Base-by-base conservation (phyloP, 495 filamentous ascomycete species). In the Xeromyces bisporus region DNA sequence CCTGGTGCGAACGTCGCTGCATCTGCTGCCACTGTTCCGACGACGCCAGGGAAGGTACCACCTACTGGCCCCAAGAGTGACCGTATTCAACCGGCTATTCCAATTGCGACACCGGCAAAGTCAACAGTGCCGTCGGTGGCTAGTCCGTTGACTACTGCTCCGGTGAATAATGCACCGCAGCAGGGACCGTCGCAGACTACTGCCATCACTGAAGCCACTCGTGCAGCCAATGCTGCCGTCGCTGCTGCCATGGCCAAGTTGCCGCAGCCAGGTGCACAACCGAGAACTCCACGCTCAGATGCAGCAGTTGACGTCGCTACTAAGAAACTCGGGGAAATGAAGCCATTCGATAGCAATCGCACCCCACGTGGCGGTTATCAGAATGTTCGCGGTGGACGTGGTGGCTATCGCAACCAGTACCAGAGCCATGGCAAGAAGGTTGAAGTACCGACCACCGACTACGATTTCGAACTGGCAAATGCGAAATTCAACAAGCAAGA, bases 401-500 rank as follows among this genome's bases (percentile, higher is more conserved):
- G 67, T 11, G 58, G 62, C 15, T 49, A 62, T 36, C 69, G 71
- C 26, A 64, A 66, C 17, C 66, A 67, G 15, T 60, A 69, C 12
- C 58, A 50, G 15, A 36, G 60, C 23, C 55, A 57, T 35, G 51
- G 56, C 23, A 66, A 66, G 44, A 89, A 81, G 57, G 66, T 94
- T 13, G 87, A 92, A 34, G 77, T 96, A 17, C 89, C 89, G 0
- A 63, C 74, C 20, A 70, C 79, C 2, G 89, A 96, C 43, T 99
- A 82, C 47, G 91, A 99, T 48, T 99, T 99, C 50, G 75, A 77
- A 39, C 72, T 72, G 6, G 69, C 87, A 28, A 99, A 99, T 46
- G 85, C 84, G 10, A 93, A 92, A 51, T 96, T 99, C 62, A 96
- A 91, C 64, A 99, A 99, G 57, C 76, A 93, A 42, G 85, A 93